These are phyloP conservation scores for Nicotiana rustica DNA, from an alignment of 305 asterid species.

Conservation along the genomic window DNA sequence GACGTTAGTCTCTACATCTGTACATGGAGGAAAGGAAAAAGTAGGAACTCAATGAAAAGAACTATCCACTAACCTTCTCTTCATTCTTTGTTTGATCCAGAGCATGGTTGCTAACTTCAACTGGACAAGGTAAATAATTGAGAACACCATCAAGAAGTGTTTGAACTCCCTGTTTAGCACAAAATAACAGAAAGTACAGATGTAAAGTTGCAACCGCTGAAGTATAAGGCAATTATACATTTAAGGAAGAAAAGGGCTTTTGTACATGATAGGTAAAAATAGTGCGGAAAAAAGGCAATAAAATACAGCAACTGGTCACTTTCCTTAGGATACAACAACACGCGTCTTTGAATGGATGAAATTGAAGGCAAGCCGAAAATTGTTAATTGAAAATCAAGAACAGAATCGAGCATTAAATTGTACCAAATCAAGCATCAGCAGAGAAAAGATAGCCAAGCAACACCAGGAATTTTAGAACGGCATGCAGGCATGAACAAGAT, in stretches of 20 bases:
- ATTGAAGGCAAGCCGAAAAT: no score
- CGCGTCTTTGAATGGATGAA: no score
- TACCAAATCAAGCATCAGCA: constrained; percentile 11
- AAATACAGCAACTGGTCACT: background rate
- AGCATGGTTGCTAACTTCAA: constrained; percentile 84
- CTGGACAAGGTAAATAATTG: constrained; percentile 87
- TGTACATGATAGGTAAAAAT: background rate
- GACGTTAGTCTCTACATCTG: background rate
- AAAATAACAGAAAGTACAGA: constrained; percentile 36
- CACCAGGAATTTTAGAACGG: background rate
- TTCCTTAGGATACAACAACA: no score
- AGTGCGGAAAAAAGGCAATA: background rate
- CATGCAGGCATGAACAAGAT: constrained; percentile 3
- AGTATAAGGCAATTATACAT: background rate
- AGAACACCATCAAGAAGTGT: constrained; percentile 97
- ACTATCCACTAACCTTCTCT: constrained; percentile 71
- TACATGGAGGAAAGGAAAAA: constrained; percentile 7
- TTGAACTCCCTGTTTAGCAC: constrained; percentile 82
- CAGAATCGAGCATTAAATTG: background rate
- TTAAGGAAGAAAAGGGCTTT: background rate
- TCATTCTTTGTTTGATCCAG: constrained; percentile 93
- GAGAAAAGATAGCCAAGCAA: background rate
- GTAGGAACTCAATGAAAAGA: constrained; percentile 34
- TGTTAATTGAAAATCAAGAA: background rate
- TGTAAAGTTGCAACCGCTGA: constrained; percentile 1